Base-by-base conservation (phyloP, 257 asterid genomes). In the Haberlea rhodopensis region DNA sequence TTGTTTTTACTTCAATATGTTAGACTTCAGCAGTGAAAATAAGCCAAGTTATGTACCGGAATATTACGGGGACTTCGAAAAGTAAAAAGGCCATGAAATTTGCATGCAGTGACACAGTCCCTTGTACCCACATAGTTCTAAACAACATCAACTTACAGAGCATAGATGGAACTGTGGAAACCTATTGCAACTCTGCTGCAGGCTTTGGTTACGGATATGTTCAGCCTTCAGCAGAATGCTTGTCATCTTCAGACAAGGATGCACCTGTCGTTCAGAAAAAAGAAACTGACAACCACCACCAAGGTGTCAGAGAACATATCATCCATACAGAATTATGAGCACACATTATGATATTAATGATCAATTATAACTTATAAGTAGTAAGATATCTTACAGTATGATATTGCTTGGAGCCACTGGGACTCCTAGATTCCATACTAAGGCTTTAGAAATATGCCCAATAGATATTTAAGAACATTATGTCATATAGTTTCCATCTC, bases 201-300 rank as follows among this genome's bases (percentile, higher is more conserved):
- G 97, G 97, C 46, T 70, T 78, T 43, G 66, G 57, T 26, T 55
- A 69, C 22, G 97, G 97, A n/a, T 27, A 76, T 24, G 82, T 87
- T 59, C 87, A 84, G 2, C 99, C 99, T 58, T 87, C 97, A 4
- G 96, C 90, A 2, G 87, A 81, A 63, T 92, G 99, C 58, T 77
- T 92, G 65, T 53, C 70, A 21, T 77, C 94, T 19, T 70, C 82
- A 4, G 82, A 66, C 27, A 81, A 81, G 74, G 74, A 64, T 48
- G 69, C 1, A 53, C 13, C 25, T 32, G 56, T 71, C 53, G 29
- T 32, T 72, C 71, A 65, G 46, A 69, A 68, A 57, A 68, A 59
- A 45, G 83, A 75, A 46, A 54, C 62, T 28, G 73, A 26, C 51
- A 43, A 8, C 51, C 19, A 32, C 28, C 20, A 28, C 57, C 16